phyloP scores from a whole-genome alignment of 805 yeast genomes.

The Saccharomyces mikatae region DNA sequence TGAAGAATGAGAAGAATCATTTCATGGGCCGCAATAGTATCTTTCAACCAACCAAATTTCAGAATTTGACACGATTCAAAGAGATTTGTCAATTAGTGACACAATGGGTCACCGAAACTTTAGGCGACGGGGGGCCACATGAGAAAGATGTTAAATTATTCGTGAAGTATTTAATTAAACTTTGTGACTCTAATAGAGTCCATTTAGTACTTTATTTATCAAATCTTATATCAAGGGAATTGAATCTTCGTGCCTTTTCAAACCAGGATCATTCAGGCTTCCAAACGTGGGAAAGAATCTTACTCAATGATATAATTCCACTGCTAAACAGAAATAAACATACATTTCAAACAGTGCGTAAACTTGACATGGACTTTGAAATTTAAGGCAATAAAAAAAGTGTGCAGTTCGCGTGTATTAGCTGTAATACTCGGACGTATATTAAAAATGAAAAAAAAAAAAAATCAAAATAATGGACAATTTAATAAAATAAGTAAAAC shows the following conservation, averaged over 20 bases:
- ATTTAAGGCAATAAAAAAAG: constrained; percentile 4
- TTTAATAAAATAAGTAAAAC: neutral
- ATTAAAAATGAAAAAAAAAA: neutral
- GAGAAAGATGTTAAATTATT: constrained; percentile 34
- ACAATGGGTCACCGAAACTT: constrained; percentile 34
- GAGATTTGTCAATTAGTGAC: constrained; percentile 30
- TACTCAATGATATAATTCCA: constrained; percentile 21
- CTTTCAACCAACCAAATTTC: constrained; percentile 30
- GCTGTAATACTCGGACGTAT: neutral
- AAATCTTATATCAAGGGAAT: constrained; percentile 15
- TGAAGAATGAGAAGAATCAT: constrained; percentile 11
- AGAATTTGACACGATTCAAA: constrained; percentile 27
- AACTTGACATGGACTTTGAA: constrained; percentile 20
- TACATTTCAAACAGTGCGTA: constrained; percentile 18
- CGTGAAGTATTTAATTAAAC: constrained; percentile 26
- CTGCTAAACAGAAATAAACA: constrained; percentile 19
- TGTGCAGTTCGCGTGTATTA: neutral
- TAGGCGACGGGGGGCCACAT: constrained; percentile 32
- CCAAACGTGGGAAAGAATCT: constrained; percentile 27
- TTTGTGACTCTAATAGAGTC: constrained; percentile 24
- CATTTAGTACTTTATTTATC: constrained; percentile 19
- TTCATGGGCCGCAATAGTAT: constrained; percentile 16
- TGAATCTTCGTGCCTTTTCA: constrained; percentile 12
- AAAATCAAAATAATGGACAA: neutral
- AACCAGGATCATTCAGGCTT: constrained; percentile 11